phyloP scores from a whole-genome alignment of 1,139 yeast species.

The Geotrichum macrosporum region DNA sequence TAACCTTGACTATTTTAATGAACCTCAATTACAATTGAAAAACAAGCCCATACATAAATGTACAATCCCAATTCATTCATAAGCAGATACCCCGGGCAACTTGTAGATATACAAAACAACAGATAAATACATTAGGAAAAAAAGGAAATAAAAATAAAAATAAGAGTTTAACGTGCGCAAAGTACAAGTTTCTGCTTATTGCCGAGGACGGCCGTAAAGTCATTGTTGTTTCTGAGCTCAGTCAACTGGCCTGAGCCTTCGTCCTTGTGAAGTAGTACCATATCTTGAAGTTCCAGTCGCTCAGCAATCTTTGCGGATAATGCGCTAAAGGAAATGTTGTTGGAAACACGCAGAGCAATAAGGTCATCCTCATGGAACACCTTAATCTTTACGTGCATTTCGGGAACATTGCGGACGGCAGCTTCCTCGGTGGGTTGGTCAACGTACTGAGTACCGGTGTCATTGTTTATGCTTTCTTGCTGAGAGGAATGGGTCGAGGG shows the following conservation, averaged over 20 bases:
- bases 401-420: too few relatives aligned
- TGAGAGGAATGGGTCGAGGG: too few relatives aligned
- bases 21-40: too few relatives aligned
- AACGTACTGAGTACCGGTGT: conserved; percentile 21
- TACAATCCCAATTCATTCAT: too few relatives aligned
- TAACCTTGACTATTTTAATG: too few relatives aligned
- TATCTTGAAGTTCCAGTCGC: conserved; percentile 46
- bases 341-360: conserved; percentile 76
- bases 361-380: conserved; percentile 87
- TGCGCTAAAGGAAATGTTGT: conserved; percentile 55
- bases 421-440: too few relatives aligned
- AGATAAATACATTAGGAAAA: not conserved
- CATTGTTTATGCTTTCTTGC: not conserved
- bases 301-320: conserved; percentile 61
- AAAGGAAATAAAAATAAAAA: not conserved
- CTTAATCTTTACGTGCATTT: conserved; percentile 58
- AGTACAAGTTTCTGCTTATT: conserved; percentile 38
- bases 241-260: conserved; percentile 31
- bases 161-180: conserved; percentile 31
- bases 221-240: conserved; percentile 33
- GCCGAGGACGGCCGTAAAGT: conserved; percentile 34
- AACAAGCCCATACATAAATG: too few relatives aligned
- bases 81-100: too few relatives aligned
- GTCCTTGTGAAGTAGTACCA: conserved; percentile 33
- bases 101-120: too few relatives aligned